These are phyloP conservation scores for Xanthoconium purpureum DNA, from an alignment of 768 basidiomycete genomes.

Conservation along the genomic window DNA sequence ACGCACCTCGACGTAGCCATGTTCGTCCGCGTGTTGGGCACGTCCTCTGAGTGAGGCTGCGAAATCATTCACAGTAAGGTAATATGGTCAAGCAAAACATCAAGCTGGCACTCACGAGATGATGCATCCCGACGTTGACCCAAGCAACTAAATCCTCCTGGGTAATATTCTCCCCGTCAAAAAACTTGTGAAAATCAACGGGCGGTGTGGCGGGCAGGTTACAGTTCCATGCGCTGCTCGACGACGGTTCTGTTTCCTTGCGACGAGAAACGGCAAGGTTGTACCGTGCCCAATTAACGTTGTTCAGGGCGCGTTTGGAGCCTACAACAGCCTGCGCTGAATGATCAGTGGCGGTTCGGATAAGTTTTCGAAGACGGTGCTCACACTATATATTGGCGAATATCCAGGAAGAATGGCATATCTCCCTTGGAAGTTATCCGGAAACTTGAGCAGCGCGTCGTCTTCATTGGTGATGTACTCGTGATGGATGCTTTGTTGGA, in stretches of 20 bases:
- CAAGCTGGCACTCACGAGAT: constrained; percentile 38
- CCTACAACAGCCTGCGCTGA: constrained; percentile 50
- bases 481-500: constrained; percentile 51
- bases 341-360: neutral
- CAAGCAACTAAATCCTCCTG: constrained; percentile 67
- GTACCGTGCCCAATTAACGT: constrained; percentile 66
- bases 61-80: neutral
- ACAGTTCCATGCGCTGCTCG: constrained; percentile 60
- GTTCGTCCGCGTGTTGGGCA: constrained; percentile 58
- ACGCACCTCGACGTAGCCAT: constrained; percentile 51
- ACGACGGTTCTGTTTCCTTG: constrained; percentile 60
- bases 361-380: neutral
- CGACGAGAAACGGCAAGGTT: constrained; percentile 54
- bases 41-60: constrained; percentile 62
- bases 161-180: constrained; percentile 59
- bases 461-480: constrained; percentile 51
- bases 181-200: constrained; percentile 61
- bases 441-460: constrained; percentile 50
- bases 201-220: constrained; percentile 55
- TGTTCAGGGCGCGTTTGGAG: constrained; percentile 56
- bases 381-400: constrained; percentile 50
- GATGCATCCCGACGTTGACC: constrained; percentile 67
- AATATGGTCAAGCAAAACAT: neutral
- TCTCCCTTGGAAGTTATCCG: constrained; percentile 53
- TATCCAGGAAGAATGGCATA: constrained; percentile 61